Conservation (phyloP, 192 early-diverging fungal species). For the Anaeromyces robustus region DNA sequence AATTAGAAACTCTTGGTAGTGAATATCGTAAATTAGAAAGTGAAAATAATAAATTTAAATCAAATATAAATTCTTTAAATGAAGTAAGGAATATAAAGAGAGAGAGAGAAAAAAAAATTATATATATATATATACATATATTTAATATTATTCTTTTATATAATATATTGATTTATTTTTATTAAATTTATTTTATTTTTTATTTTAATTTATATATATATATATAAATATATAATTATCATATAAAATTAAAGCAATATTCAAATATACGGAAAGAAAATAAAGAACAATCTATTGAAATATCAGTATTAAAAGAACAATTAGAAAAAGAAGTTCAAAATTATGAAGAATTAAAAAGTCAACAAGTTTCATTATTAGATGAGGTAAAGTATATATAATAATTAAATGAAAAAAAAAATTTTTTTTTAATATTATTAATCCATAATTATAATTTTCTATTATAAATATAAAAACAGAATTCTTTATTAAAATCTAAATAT, state of each 20-base stretch:
- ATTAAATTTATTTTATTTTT: too few relatives aligned
- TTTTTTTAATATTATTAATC: too few relatives aligned
- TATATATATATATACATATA: too few relatives aligned
- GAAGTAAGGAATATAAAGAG: too few relatives aligned
- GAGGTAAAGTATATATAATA: not conserved
- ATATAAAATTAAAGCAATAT: not conserved
- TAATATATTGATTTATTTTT: too few relatives aligned
- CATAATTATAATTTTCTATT: too few relatives aligned
- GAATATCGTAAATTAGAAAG: not conserved
- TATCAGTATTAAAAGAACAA: not conserved
- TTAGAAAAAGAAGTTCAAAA: not conserved
- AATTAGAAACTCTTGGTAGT: not conserved
- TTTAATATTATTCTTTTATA: too few relatives aligned
- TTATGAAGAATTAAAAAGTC: not conserved
- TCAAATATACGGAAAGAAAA: not conserved
- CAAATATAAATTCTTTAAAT: not conserved
- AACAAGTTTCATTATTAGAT: not conserved
- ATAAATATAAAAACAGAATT: too few relatives aligned
- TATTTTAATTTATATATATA: too few relatives aligned
- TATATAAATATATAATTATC: too few relatives aligned
- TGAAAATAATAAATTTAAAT: not conserved
- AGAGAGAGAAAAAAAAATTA: too few relatives aligned
- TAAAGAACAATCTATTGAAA: not conserved
- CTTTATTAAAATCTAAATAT: not conserved
- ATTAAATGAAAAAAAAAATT: too few relatives aligned